Evolutionary conservation across 1,284 basidiomycete species (phyloP), one percentile per base, ranked within the genome.

Genomic region (Acaromyces ingoldii): DNA sequence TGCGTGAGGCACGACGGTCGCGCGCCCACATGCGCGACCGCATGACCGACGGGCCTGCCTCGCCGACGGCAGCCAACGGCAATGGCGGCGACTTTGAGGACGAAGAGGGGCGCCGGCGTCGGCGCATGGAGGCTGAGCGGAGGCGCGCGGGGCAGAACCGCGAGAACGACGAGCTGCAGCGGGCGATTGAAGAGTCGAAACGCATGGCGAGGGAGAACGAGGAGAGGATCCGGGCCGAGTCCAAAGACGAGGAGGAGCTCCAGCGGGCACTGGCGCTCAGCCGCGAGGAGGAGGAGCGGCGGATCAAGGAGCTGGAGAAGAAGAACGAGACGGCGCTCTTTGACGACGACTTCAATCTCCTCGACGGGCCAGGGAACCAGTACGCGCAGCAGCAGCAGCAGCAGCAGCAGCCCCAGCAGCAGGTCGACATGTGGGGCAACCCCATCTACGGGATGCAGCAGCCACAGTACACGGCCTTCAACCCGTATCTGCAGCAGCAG

Each of bases 1-100:
- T 98, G 53, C 83, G 90, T 6, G 85, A 89, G 60, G 91, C 93
- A 76, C 83, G 95, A 38, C 82, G 86, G 22, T 83, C 84, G 41
- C 82, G 93, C 24, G 90, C 91, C 3, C 82, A 83, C 57, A 98
- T 97, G 92, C 84, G 91, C 37, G 91, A 96, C 79, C 85, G 93
- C 17, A 93, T 97, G 91, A 81, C 82, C 43, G 84, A 84, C 17
- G 77, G 80, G 67, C 46, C 37, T 15, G 40, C 39, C 26, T 11
- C 6, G 7, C 30, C 49, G 37, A 42, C 31, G 34, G 22, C 40
- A 5, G 15, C 40, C n/a, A 42, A 42, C 40, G 43, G n/a, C 22
- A 10, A 3, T 6, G 9, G 30, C 21, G 31, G 19, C 34, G 62
- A 67, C 44, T 63, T 46, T 26, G 45, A 60, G 19, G 66, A 68